Conservation (phyloP, 805 yeast species). For the Starmerella floris region DNA sequence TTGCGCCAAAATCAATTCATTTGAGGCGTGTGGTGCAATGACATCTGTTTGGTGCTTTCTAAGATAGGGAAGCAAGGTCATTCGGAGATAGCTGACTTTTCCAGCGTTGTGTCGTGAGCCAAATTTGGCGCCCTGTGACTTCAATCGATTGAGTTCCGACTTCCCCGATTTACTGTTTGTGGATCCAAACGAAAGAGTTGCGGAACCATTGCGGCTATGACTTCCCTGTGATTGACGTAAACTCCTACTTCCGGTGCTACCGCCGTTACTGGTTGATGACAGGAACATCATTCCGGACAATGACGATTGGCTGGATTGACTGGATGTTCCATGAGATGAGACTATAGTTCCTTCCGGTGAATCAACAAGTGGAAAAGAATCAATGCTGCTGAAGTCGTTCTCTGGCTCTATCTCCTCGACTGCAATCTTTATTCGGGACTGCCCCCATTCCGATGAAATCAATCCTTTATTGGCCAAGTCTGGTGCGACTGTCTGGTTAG, state of each 20-base stretch:
- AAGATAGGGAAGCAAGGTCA: constrained; percentile 31
- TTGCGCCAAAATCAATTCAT: constrained; percentile 19
- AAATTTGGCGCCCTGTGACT: constrained; percentile 15
- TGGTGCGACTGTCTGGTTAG: too few relatives aligned
- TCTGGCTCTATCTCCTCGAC: not conserved
- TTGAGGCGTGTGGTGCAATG: constrained; percentile 15
- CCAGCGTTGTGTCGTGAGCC: constrained; percentile 12
- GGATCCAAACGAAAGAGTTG: not conserved
- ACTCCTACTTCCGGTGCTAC: not conserved
- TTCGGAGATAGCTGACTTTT: constrained; percentile 31
- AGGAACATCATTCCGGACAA: constrained; percentile 5
- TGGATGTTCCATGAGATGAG: constrained; percentile 3
- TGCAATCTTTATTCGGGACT: not conserved
- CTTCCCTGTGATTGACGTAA: not conserved
- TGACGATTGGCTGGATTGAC: constrained; percentile 11
- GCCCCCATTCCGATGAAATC: too few relatives aligned
- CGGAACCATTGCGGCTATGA: not conserved
- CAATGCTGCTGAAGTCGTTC: constrained; percentile 8
- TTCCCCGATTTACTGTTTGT: not conserved
- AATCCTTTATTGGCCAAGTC: too few relatives aligned
- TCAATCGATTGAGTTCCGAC: constrained; percentile 7
- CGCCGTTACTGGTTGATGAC: not conserved
- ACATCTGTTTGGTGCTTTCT: constrained; percentile 18
- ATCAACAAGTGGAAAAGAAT: constrained; percentile 9
- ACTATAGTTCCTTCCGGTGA: constrained; percentile 10